Evolutionary conservation across 225 moss, liverwort and hornwort species (phyloP), one percentile per base, ranked within the genome.

Genomic region (Pseudisothecium myosuroides): DNA sequence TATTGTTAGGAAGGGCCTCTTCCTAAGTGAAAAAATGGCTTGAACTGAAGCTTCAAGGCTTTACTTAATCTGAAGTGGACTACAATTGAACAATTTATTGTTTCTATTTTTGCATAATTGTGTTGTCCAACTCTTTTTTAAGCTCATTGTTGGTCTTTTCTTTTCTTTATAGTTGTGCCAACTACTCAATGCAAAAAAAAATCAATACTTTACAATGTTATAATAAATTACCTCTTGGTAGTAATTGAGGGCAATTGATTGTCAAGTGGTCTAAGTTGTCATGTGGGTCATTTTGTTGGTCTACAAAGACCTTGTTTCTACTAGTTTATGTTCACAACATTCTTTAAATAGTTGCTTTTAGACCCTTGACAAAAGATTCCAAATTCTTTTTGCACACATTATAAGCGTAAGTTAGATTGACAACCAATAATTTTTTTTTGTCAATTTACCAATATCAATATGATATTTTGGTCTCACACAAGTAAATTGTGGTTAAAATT

Each of bases 1-100:
- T 68, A 6, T 1, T 0, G 1, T n/a, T n/a, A n/a, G 2, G 10
- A 37, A 37, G 6, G 20, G 5, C 3, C 4, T 37, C 2, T 2
- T 6, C 1, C 0, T 6, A 66, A 17, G 37, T 11, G 0, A 6
- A 37, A 66, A 50, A 66, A 37, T 37, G 67, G 1, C 21, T 67
- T 67, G 12, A 67, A 37, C 37, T 67, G 4, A 37, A 21, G 6
- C 37, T 5, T 64, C 2, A 3, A 5, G 9, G 9, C 17, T 32
- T 26, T 2, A 32, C 34, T 66, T 66, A 7, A 75, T 31, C 4
- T 8, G 4, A 69, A 39, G 4, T 18, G 3, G 19, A 0, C 47
- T 74, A 74, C 9, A 31, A 72, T 43, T n/a, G 10, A 23, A 45
- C 17, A 9, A 28, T 17, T 52, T 3, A 28, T 9, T 72, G 10